Evolutionary conservation across 1,139 yeast genomes (phyloP).

Genomic region (Eremothecium sinecaudum): DNA sequence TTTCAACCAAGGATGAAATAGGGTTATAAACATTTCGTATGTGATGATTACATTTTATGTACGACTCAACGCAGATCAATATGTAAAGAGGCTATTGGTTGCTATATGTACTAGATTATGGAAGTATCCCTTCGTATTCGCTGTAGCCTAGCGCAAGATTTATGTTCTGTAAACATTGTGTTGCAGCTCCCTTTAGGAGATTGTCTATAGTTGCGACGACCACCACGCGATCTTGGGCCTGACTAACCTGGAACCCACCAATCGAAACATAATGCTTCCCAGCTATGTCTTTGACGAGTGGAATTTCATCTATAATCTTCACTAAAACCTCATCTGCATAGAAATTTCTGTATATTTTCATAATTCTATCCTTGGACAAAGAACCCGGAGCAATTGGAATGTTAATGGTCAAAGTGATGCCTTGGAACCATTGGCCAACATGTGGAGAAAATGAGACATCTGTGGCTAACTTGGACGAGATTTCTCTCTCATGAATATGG

Average conservation of each 20-base stretch:
- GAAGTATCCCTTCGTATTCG: slow-evolving; percentile 93
- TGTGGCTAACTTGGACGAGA: slow-evolving; percentile 66
- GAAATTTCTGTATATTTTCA: slow-evolving; percentile 78
- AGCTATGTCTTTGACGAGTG: slow-evolving; percentile 80
- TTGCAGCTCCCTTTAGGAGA: slow-evolving; percentile 94
- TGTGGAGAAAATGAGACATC: slow-evolving; percentile 90
- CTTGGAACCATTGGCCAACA: slow-evolving; percentile 99
- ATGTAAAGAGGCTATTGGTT: too few species aligned
- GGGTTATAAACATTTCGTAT: too few species aligned
- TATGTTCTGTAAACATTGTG: slow-evolving; percentile 94
- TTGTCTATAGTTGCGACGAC: slow-evolving; percentile 93
- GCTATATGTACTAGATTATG: too few species aligned
- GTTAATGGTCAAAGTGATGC: slow-evolving; percentile 84
- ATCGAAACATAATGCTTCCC: slow-evolving; percentile 91
- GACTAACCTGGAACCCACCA: slow-evolving; percentile 92
- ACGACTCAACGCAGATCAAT: too few species aligned
- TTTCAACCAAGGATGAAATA: too few species aligned
- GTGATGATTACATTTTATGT: too few species aligned
- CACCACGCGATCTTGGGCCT: slow-evolving; percentile 83
- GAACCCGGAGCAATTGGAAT: slow-evolving; percentile 70
- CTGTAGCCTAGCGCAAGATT: slow-evolving; percentile 83
- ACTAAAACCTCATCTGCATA: slow-evolving; percentile 83
- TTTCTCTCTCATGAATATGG: slow-evolving; percentile 92
- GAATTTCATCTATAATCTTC: slow-evolving; percentile 53
- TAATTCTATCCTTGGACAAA: slow-evolving; percentile 70